Evolutionary conservation across 2,329 filamentous ascomycete species (phyloP), one percentile per base, ranked within the genome.

Genomic region (Sporothrix brunneoviolacea): DNA sequence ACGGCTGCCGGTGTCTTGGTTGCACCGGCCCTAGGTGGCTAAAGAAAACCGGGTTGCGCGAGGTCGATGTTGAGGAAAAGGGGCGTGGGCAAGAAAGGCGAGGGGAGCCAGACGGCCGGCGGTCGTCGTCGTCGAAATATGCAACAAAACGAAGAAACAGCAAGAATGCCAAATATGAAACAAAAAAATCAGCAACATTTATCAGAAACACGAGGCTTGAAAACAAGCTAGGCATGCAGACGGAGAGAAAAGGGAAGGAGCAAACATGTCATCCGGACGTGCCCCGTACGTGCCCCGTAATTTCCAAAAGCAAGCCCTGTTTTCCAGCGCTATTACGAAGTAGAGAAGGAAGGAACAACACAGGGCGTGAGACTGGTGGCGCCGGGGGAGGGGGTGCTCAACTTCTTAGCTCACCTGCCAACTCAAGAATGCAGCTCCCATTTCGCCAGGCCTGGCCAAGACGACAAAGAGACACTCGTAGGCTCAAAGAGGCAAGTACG

Each of bases 391-490:
- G 42, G 10, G 22, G 32, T n/a, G n/a, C n/a, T n/a, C n/a, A n/a
- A n/a, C n/a, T n/a, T n/a, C 40, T 50, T 22, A 44, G 48, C 48
- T 32, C 48, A 45, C 48, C 48, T 45, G 48, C 48, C 48, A 46
- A 40, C 35, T 40, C 24, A 12, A 38, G 33, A 28, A 35, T n/a
- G 21, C 21, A 8, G 32, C 40, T 43, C 32, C 18, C 28, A n/a
- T 4, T 24, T 28, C 24, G n/a, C n/a, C n/a, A n/a, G n/a, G n/a
- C n/a, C n/a, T n/a, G n/a, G n/a, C n/a, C n/a, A n/a, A n/a, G n/a
- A 28, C 24, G 24, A 5, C 6, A 5, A 28, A 10, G 10, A 28
- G 24, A 28, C 24, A 28, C 24, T 28, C 24, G 6, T 5, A 6
- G 24, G 24, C 24, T 10, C 10, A 10, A 10, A 28, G 24, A 28